A percentile compares a stretch with the other conserved stretches of the same genome.
These are phyloP conservation scores for Hypoxylon sp. DNA, from an alignment of 2,329 filamentous ascomycete genomes.

Conservation along the genomic window DNA sequence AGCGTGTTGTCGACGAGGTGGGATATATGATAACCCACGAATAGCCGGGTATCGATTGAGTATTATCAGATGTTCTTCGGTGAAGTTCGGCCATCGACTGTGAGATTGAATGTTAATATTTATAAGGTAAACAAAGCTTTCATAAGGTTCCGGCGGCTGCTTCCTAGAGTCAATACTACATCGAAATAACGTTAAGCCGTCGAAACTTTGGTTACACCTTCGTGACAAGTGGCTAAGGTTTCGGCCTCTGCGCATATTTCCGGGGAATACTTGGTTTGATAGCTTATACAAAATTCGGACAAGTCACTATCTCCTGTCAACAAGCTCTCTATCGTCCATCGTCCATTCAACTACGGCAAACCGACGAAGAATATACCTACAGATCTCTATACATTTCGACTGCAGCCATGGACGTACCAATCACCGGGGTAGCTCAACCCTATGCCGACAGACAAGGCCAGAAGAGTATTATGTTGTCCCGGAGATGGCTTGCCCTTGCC, in stretches of 20 bases:
- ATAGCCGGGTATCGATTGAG: neutral
- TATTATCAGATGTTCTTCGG: too few relatives aligned
- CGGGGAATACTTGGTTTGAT: neutral
- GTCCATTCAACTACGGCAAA: neutral
- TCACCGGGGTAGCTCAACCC: neutral
- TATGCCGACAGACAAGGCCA: neutral
- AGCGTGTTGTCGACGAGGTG: neutral
- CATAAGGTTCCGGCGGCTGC: neutral
- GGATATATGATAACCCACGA: neutral
- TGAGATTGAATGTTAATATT: too few relatives aligned
- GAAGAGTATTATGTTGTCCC: neutral
- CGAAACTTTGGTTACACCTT: neutral
- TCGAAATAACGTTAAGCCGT: neutral
- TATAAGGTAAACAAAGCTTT: too few relatives aligned
- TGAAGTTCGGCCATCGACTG: too few relatives aligned
- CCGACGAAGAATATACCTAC: neutral
- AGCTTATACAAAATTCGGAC: neutral
- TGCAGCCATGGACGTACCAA: neutral
- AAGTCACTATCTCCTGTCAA: neutral
- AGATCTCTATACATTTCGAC: neutral
- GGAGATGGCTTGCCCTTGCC: neutral
- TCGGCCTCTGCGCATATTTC: neutral
- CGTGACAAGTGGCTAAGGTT: neutral
- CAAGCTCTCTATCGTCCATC: neutral
- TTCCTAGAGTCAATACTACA: too few relatives aligned